Base-by-base conservation (phyloP, 2,329 filamentous ascomycete genomes). In the Exophiala phaeomuriformis region DNA sequence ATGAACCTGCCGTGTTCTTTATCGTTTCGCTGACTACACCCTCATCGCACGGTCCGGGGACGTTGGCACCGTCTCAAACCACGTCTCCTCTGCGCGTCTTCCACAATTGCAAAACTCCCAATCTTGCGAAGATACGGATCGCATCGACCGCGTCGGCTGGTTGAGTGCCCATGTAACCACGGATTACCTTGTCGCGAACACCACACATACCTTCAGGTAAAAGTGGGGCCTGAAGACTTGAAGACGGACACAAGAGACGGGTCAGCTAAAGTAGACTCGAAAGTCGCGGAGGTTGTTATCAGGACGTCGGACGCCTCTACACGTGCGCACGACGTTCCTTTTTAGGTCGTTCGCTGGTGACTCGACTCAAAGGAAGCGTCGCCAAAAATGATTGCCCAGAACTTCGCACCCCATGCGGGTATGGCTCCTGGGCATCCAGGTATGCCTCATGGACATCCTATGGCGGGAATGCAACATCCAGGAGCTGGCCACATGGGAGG, bases 381-480 rank as follows among this genome's bases (percentile, higher is more conserved):
- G 68, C 68, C 78, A 72, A 78, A 79, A 68, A 76, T 75, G 71
- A 76, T 76, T 72, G 69, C 72, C 66, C 74, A 75, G 68, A 73
- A 74, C 60, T 83, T 77, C 67, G 76, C 79, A 66, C 75, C 77
- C 68, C 77, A 79, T 68, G 75, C 69, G 57, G 74, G 74, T 69
- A 80, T 83, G 69, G 78, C 71, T 56, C 58, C 59, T 39, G 72
- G 80, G 54, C 78, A 79, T 59, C 76, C 77, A 48, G 78, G 78
- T 52, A 72, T 83, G 64, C 74, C 77, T 59, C 80, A 80, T 59
- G 80, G 77, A 48, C 81, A 83, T 62, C 79, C 79, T 57, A 82
- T 83, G 74, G 77, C 75, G 53, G 72, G 74, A 46, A 76, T 72
- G 55, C 77, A 78, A 64, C 77, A 78, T 63, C 78, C 77, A 45